Conservation (phyloP, 192 early-diverging fungal genomes). For the Coemansia sp. region DNA sequence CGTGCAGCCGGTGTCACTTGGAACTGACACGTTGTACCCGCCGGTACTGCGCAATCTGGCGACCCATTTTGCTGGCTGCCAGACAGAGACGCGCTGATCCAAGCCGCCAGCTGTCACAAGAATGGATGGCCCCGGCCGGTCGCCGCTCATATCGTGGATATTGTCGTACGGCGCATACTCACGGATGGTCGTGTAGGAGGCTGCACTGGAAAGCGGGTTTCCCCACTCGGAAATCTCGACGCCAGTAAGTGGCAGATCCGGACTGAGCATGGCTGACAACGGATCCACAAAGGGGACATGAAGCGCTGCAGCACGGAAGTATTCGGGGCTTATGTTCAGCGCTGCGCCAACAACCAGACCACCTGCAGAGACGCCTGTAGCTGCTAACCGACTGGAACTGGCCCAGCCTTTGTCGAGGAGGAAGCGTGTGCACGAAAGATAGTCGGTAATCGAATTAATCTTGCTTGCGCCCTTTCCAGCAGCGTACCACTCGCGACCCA, state of each 20-base stretch:
- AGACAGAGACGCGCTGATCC: slow-evolving; percentile 79
- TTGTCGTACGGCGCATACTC: slow-evolving; percentile 75
- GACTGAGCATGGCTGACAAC: slow-evolving; percentile 79
- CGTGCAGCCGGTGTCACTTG: too few relatives aligned
- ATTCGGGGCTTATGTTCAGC: slow-evolving; percentile 64
- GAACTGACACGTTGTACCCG: slow-evolving; percentile 9
- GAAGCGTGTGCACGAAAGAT: slow-evolving; percentile 66
- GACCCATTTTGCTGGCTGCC: slow-evolving; percentile 87
- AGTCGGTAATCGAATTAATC: slow-evolving; percentile 71
- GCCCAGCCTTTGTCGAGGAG: slow-evolving; percentile 64
- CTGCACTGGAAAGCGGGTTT: slow-evolving; percentile 56
- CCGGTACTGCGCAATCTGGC: slow-evolving; percentile 64
- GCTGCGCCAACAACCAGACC: slow-evolving; percentile 74
- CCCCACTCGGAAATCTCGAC: slow-evolving; percentile 81
- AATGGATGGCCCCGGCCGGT: slow-evolving; percentile 56
- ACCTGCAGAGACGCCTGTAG: slow-evolving; percentile 76
- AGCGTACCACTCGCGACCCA: slow-evolving; percentile 78
- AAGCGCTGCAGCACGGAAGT: slow-evolving; percentile 73
- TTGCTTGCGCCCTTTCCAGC: slow-evolving; percentile 72
- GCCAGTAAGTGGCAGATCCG: slow-evolving; percentile 67
- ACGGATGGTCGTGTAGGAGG: slow-evolving; percentile 60
- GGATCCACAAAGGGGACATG: slow-evolving; percentile 87
- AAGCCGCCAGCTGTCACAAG: slow-evolving; percentile 74
- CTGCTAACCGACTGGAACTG: slow-evolving; percentile 57
- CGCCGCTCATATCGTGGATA: slow-evolving; percentile 15